phyloP scores from a whole-genome alignment of 192 early-diverging fungal genomes.

The Thamnidium elegans region DNA sequence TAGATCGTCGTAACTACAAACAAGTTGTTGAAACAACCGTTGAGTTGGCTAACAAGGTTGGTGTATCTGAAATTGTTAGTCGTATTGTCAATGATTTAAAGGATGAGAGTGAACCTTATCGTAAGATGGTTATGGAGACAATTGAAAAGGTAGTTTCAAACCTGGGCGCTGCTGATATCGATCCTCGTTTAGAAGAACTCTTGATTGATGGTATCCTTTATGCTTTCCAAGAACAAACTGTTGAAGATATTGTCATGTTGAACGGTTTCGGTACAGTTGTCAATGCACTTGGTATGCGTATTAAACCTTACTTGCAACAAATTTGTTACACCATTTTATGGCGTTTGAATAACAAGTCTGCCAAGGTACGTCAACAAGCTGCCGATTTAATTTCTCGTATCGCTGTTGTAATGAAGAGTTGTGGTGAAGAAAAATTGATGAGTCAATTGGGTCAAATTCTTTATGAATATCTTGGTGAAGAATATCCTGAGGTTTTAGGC shows the following conservation, averaged over 20 bases:
- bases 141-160: slow-evolving; percentile 75
- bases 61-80: slow-evolving; percentile 85
- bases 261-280: slow-evolving; percentile 96
- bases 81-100: slow-evolving; percentile 90
- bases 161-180: slow-evolving; percentile 89
- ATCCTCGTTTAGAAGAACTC: slow-evolving; percentile 87
- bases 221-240: slow-evolving; percentile 98
- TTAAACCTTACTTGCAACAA: slow-evolving; percentile 91
- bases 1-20: slow-evolving; percentile 90
- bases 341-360: slow-evolving; percentile 95
- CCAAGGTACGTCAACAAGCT: slow-evolving; percentile 95
- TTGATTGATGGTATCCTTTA: slow-evolving; percentile 96
- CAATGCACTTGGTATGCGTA: slow-evolving; percentile 83
- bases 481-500: slow-evolving; percentile 97
- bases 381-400: slow-evolving; percentile 95
- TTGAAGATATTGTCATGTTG: slow-evolving; percentile 88
- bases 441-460: slow-evolving; percentile 87
- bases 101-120: slow-evolving; percentile 90
- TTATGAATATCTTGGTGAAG: slow-evolving; percentile 98
- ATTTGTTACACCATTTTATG: slow-evolving; percentile 93
- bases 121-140: slow-evolving; percentile 98
- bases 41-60: slow-evolving; percentile 89
- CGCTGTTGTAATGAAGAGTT: slow-evolving; percentile 89
- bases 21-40: slow-evolving; percentile 97
- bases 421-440: slow-evolving; percentile 96